These are phyloP conservation scores for Oligophagozyma castellii DNA, from an alignment of 1,139 yeast species.

Conservation along the genomic window DNA sequence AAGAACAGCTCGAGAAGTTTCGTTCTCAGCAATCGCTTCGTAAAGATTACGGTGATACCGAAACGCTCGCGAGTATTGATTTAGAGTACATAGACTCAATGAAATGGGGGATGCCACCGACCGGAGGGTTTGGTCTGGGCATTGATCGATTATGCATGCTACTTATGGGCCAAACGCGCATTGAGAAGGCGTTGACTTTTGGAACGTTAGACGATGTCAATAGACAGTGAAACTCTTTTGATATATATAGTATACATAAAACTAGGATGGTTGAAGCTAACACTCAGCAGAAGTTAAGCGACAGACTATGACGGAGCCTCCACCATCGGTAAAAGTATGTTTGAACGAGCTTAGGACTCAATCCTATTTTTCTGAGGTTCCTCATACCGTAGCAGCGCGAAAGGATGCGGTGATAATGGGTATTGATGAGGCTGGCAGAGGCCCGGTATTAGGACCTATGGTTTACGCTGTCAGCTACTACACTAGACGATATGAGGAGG, in stretches of 20 bases:
- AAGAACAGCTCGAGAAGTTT: slow-evolving; percentile 50
- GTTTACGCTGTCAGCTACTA: slow-evolving; percentile 86
- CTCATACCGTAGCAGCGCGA: slow-evolving; percentile 10
- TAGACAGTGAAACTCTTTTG: slow-evolving; percentile 29
- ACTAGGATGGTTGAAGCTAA: no score
- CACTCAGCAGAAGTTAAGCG: no score
- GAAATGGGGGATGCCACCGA: slow-evolving; percentile 94
- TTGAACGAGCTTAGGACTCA: slow-evolving; percentile 16
- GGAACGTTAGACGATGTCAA: slow-evolving; percentile 68
- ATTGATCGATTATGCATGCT: slow-evolving; percentile 81
- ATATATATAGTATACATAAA: neutral
- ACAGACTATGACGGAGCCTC: no score
- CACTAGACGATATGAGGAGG: slow-evolving; percentile 36
- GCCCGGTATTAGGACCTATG: slow-evolving; percentile 96
- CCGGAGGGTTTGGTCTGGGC: slow-evolving; percentile 98
- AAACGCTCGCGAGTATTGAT: slow-evolving; percentile 53
- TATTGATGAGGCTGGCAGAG: slow-evolving; percentile 97
- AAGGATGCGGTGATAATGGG: slow-evolving; percentile 43
- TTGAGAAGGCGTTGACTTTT: slow-evolving; percentile 70
- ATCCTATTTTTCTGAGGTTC: slow-evolving; percentile 28
- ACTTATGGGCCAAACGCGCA: slow-evolving; percentile 46
- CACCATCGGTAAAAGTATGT: slow-evolving; percentile 19
- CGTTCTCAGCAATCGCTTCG: slow-evolving; percentile 38
- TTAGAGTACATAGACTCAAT: slow-evolving; percentile 54
- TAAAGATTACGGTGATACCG: slow-evolving; percentile 39